Percentiles rank a stretch among this genome's conserved stretches.
phyloP scores from a whole-genome alignment of 2,329 filamentous ascomycete genomes.

The Penicillium sp. region DNA sequence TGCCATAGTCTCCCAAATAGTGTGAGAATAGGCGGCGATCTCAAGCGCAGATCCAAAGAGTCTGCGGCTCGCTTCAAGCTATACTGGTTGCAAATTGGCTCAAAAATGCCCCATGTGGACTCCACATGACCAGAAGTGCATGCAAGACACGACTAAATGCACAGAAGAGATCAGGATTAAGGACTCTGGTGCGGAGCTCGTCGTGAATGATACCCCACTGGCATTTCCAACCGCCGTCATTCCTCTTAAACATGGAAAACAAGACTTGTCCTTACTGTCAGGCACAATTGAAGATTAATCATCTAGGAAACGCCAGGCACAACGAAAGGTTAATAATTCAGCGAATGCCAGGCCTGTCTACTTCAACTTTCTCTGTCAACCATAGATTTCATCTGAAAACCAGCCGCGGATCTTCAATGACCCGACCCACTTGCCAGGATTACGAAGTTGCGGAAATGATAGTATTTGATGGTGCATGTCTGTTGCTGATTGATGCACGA shows the following conservation, averaged over 20 bases:
- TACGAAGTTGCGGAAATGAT: slow-evolving; percentile 6
- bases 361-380: slow-evolving; percentile 20
- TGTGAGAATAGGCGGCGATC: slow-evolving; percentile 18
- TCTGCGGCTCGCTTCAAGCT: neutral
- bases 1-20: slow-evolving; percentile 27
- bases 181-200: slow-evolving; percentile 14
- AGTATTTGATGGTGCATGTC: neutral
- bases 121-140: slow-evolving; percentile 5
- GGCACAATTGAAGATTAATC: neutral
- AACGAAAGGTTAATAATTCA: slow-evolving; percentile 10
- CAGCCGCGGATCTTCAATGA: slow-evolving; percentile 3
- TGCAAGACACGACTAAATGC: neutral
- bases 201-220: slow-evolving; percentile 15
- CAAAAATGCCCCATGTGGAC: slow-evolving; percentile 18
- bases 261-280: slow-evolving; percentile 4
- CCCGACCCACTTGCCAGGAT: slow-evolving; percentile 18
- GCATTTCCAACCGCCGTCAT: slow-evolving; percentile 13
- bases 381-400: slow-evolving; percentile 10
- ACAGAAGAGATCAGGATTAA: slow-evolving; percentile 13
- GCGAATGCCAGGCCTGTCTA: slow-evolving; percentile 16
- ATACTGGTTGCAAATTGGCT: neutral
- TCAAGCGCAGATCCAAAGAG: neutral
- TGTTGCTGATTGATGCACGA: neutral
- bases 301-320: slow-evolving; percentile 15
- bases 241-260: slow-evolving; percentile 10